Percentiles rank a stretch among this genome's conserved stretches.
phyloP scores from a whole-genome alignment of 179 eudicot species.

The Vitellaria paradoxa region DNA sequence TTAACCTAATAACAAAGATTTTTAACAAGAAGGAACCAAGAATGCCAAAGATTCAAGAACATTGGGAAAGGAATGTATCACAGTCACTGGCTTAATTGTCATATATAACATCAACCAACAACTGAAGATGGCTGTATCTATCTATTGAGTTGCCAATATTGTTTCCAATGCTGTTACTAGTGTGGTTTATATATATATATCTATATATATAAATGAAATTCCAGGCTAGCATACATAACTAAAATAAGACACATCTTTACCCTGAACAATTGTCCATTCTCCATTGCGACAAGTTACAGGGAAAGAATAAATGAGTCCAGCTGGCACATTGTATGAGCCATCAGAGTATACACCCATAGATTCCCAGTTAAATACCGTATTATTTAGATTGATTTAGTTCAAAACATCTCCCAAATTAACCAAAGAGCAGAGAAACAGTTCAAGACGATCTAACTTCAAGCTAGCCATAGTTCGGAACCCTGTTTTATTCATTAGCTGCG shows the following conservation, averaged over 20 bases:
- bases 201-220: too few relatives aligned
- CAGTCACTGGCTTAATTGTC: neutral
- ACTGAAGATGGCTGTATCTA: neutral
- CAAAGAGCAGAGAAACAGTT: too few relatives aligned
- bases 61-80: neutral
- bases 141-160: neutral
- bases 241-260: constrained; percentile 28
- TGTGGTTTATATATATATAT: too few relatives aligned
- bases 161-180: neutral
- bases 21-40: too few relatives aligned
- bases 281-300: constrained; percentile 81
- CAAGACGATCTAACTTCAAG: too few relatives aligned
- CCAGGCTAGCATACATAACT: neutral
- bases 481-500: too few relatives aligned
- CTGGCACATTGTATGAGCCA: constrained; percentile 82
- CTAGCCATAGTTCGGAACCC: too few relatives aligned
- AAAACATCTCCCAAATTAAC: too few relatives aligned
- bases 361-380: too few relatives aligned
- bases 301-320: constrained; percentile 84
- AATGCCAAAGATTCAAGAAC: too few relatives aligned
- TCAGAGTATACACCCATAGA: constrained; percentile 91
- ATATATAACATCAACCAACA: neutral
- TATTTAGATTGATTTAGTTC: too few relatives aligned
- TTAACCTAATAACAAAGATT: neutral
- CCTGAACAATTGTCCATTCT: constrained; percentile 84